These are phyloP conservation scores for Clonostachys rosea DNA, from an alignment of 2,329 filamentous ascomycete genomes.

Conservation along the genomic window DNA sequence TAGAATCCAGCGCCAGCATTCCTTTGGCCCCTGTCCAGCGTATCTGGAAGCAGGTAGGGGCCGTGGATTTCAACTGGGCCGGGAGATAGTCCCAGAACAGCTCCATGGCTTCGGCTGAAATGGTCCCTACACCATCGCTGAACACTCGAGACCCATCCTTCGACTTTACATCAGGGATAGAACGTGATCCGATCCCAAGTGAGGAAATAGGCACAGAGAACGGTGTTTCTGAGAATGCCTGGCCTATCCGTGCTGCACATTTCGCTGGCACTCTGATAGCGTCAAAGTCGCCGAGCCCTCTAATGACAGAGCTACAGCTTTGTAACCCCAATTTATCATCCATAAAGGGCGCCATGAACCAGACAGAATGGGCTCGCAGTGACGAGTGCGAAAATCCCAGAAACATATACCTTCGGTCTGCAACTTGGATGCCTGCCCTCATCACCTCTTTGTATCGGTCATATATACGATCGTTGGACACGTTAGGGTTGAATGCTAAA, in stretches of 20 bases:
- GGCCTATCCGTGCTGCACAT: conserved; percentile 55
- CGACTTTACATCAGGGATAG: conserved; percentile 48
- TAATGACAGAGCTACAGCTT: conserved; percentile 36
- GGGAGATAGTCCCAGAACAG: conserved; percentile 55
- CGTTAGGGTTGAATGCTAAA: conserved; percentile 50
- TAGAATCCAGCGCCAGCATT: conserved; percentile 67
- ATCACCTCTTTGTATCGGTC: conserved; percentile 58
- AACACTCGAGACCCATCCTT: conserved; percentile 52
- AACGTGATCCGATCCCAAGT: conserved; percentile 19
- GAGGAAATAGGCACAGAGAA: conserved; percentile 49
- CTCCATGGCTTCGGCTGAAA: conserved; percentile 56
- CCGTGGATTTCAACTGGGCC: conserved; percentile 23
- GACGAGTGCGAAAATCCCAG: conserved; percentile 80
- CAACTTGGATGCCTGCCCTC: conserved; percentile 54
- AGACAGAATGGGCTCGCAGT: conserved; percentile 64
- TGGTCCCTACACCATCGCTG: conserved; percentile 75
- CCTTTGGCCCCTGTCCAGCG: conserved; percentile 72
- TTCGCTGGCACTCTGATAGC: conserved; percentile 47
- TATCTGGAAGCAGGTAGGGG: conserved; percentile 69
- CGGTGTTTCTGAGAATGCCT: conserved; percentile 72
- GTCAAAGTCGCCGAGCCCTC: conserved; percentile 42
- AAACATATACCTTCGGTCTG: conserved; percentile 58
- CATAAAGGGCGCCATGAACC: conserved; percentile 50
- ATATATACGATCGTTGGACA: conserved; percentile 43
- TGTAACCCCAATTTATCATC: conserved; percentile 23